Conservation (phyloP, 2,329 filamentous ascomycete genomes). For the Phialophora macrospora region DNA sequence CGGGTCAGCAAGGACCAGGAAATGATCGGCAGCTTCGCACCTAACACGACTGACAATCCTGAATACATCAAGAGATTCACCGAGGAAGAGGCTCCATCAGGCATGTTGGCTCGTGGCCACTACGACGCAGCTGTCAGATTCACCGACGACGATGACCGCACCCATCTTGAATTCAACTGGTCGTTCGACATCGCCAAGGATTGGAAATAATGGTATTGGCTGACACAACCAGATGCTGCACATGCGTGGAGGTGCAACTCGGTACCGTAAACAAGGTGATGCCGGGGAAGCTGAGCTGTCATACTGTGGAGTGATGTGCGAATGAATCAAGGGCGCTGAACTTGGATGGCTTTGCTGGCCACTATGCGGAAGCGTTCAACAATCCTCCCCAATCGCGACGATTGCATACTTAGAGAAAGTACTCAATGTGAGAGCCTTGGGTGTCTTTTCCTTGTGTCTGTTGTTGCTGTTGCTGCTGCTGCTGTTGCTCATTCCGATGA, state of each 20-base stretch:
- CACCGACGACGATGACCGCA: conserved; percentile 91
- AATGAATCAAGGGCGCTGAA: background rate
- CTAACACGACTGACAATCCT: conserved; percentile 85
- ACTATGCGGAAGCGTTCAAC: conserved; percentile 4
- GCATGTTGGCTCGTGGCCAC: conserved; percentile 86
- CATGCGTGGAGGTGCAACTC: background rate
- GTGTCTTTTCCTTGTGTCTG: conserved; percentile 62
- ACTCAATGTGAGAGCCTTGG: conserved; percentile 71
- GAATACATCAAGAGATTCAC: conserved; percentile 80
- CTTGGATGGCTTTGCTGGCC: conserved; percentile 2
- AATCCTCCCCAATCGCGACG: conserved; percentile 11
- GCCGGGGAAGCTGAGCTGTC: background rate
- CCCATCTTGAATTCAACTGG: conserved; percentile 92
- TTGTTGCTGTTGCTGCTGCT: conserved; percentile 63
- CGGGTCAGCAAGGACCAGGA: conserved; percentile 90
- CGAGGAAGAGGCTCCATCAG: conserved; percentile 89
- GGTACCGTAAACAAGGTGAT: background rate
- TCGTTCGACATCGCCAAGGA: conserved; percentile 96
- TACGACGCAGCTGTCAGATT: conserved; percentile 91
- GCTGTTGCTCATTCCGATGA: conserved; percentile 76
- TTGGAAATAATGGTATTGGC: conserved; percentile 64
- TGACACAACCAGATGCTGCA: background rate
- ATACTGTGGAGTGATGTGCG: background rate
- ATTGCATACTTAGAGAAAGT: conserved; percentile 59
- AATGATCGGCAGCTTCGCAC: conserved; percentile 97